Evolutionary conservation across 1,284 basidiomycete genomes (phyloP).

Genomic region (Trichosporon faecale): DNA sequence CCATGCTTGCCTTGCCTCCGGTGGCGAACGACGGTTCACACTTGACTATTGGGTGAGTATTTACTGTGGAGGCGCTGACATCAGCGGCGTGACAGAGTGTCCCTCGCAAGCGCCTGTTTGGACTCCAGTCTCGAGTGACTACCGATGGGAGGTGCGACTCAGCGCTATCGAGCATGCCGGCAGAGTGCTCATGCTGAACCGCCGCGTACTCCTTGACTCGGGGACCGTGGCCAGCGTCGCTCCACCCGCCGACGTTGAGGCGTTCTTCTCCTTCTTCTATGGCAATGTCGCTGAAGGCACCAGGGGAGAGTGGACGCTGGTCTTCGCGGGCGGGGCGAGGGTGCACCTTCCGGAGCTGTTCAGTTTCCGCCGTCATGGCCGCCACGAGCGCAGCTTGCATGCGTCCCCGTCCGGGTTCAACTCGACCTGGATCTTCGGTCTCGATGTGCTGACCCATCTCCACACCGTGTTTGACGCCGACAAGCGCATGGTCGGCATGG

Average conservation of each 20-base stretch:
- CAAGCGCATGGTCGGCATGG: not conserved
- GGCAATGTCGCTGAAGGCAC: not conserved
- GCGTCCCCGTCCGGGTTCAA: not conserved
- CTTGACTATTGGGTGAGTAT: constrained; percentile 5
- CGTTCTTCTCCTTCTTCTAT: not conserved
- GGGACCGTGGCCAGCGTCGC: not conserved
- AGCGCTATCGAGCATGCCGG: not conserved
- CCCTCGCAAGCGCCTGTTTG: not conserved
- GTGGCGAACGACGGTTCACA: not conserved
- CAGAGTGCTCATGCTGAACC: not conserved
- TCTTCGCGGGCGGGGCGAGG: not conserved
- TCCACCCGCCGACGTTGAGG: not conserved
- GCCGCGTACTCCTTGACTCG: not conserved
- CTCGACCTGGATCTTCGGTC: not conserved
- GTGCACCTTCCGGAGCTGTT: not conserved
- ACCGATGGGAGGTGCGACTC: not conserved
- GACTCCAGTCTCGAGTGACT: not conserved
- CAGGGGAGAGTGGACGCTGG: not conserved
- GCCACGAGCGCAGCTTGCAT: not conserved
- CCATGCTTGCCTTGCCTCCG: not conserved
- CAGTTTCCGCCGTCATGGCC: not conserved
- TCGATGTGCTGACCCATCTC: not conserved
- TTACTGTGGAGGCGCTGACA: not conserved
- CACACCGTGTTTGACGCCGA: not conserved
- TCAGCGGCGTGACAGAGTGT: constrained; percentile 1